Base-by-base conservation (phyloP, 768 basidiomycete genomes). In the Lactifluus pinguis region DNA sequence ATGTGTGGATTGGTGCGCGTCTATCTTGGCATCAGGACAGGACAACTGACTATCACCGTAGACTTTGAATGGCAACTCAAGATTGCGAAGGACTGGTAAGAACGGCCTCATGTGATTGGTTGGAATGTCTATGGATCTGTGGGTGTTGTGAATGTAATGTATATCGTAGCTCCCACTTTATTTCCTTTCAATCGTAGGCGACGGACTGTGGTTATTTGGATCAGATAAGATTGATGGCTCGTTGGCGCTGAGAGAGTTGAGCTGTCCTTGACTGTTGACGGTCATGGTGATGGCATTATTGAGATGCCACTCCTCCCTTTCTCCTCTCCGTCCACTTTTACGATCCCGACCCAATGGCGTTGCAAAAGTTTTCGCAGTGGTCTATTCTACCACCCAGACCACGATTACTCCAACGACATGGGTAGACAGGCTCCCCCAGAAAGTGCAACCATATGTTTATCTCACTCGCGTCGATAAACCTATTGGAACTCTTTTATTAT, bases 391-490 rank as follows among this genome's bases (percentile, higher is more conserved):
- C 49, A 6, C 13, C 39, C 25, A 25, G 9, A 7, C 65, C n/a
- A 59, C 9, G 32, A 34, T 61, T 19, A 66, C 68, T 9, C 64
- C 72, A 17, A 62, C 66, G 49, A 74, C 84, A 73, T 92, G 88
- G 88, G 77, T 88, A 29, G 86, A 87, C 66, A 76, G 75, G 54
- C 70, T 89, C 38, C 89, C 88, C 15, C 66, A 72, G 6, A 76
- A 74, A 71, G 64, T 81, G 36, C 80, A 76, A 51, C 95, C 97
- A 5, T 99, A 98, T 72, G 68, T 94, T 3, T 85, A 88, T 69
- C 77, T 99, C 29, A 89, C 87, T 49, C 83, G 97, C 57, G 79
- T 95, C 42, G 95, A 99, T 76, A 99, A 98, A 70, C 95, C 97
- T 17, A 98, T 97, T 61, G 97, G 97, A 36, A 92, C 92, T 0